Evolutionary conservation across 129 eudicot species (phyloP).

Genomic region (Artemisia argyi): DNA sequence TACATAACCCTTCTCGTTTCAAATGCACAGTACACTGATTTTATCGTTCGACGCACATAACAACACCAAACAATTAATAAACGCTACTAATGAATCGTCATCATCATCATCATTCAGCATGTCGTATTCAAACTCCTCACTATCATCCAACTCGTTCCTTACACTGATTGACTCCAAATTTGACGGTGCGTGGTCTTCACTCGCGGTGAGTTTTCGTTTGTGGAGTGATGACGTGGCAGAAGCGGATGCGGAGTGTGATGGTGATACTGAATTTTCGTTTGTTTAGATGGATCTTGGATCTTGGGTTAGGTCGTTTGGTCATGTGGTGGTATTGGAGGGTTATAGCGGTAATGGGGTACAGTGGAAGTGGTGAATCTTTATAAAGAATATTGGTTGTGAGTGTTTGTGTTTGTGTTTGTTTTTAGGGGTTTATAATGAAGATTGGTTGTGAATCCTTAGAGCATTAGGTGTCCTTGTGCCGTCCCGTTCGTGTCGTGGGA

Average conservation of each 20-base stretch:
- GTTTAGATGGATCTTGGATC: too few relatives aligned
- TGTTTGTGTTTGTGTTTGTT: too few relatives aligned
- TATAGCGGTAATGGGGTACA: too few relatives aligned
- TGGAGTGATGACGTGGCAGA: slow-evolving; percentile 88
- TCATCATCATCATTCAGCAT: slow-evolving; percentile 54
- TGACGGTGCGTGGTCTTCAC: slow-evolving; percentile 86
- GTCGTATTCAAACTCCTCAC: slow-evolving; percentile 62
- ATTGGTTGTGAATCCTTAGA: too few relatives aligned
- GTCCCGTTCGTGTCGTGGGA: too few relatives aligned
- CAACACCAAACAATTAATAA: neutral
- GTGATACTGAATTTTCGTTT: slow-evolving; percentile 52
- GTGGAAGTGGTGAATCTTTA: too few relatives aligned
- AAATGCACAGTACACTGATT: neutral
- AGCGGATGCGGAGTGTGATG: slow-evolving; percentile 91
- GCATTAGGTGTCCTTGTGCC: too few relatives aligned
- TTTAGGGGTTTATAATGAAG: too few relatives aligned
- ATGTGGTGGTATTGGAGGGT: too few relatives aligned
- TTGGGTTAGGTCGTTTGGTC: too few relatives aligned
- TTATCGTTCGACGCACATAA: slow-evolving; percentile 78
- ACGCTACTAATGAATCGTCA: neutral
- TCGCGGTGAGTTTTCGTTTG: slow-evolving; percentile 67
- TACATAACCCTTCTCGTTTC: neutral
- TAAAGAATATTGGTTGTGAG: too few relatives aligned
- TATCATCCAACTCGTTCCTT: slow-evolving; percentile 70
- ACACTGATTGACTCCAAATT: slow-evolving; percentile 85